Conservation (phyloP, 805 yeast genomes). For the Starmerella cellae region DNA sequence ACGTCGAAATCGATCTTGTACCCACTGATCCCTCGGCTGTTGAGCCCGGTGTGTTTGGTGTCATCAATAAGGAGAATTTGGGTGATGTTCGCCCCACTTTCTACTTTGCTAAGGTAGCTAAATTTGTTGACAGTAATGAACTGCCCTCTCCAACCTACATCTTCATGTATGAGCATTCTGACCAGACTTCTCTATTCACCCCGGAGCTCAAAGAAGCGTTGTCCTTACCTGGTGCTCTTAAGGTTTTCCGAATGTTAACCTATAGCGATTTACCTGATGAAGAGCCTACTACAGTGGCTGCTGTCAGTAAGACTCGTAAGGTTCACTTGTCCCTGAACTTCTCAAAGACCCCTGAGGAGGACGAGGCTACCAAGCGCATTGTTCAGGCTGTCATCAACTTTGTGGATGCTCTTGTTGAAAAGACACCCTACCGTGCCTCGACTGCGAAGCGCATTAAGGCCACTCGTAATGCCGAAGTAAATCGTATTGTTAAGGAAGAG, state of each 20-base stretch:
- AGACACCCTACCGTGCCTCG: slow-evolving; percentile 55
- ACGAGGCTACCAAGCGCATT: slow-evolving; percentile 37
- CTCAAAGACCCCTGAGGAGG: slow-evolving; percentile 39
- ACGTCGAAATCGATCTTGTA: slow-evolving; percentile 48
- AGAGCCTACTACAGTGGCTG: slow-evolving; percentile 44
- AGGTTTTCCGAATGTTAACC: slow-evolving; percentile 51
- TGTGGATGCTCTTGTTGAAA: slow-evolving; percentile 45
- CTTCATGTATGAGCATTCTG: slow-evolving; percentile 80
- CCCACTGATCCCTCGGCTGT: slow-evolving; percentile 35
- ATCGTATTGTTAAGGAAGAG: slow-evolving; percentile 54
- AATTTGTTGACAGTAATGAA: slow-evolving; percentile 55
- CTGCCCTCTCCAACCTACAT: slow-evolving; percentile 63
- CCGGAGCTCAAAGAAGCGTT: slow-evolving; percentile 32
- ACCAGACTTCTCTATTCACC: slow-evolving; percentile 54
- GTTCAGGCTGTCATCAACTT: slow-evolving; percentile 45
- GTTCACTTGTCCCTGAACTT: slow-evolving; percentile 43
- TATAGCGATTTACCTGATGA: slow-evolving; percentile 73
- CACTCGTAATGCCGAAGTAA: slow-evolving; percentile 61
- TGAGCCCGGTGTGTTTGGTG: slow-evolving; percentile 66
- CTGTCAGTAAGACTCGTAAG: slow-evolving; percentile 23
- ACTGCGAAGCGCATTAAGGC: slow-evolving; percentile 53
- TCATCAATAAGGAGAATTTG: slow-evolving; percentile 79
- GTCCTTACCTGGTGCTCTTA: slow-evolving; percentile 33
- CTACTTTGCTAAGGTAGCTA: slow-evolving; percentile 75
- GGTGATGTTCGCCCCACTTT: slow-evolving; percentile 57